Evolutionary conservation across 1,139 yeast genomes (phyloP).

Genomic region (Yamadazyma oceani): DNA sequence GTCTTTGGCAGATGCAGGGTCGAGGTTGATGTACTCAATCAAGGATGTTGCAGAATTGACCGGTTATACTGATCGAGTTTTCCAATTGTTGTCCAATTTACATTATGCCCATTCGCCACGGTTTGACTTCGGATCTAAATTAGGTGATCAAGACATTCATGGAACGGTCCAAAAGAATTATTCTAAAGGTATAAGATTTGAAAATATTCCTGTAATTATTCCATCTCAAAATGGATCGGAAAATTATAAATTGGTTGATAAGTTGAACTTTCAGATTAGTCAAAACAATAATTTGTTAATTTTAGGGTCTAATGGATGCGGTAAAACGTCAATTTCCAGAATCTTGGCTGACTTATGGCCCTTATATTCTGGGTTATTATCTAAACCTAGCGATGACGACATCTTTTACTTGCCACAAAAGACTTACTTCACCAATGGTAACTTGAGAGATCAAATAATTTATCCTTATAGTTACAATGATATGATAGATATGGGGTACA

Average conservation of each 20-base stretch:
- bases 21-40: conserved; percentile 92
- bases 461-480: conserved; percentile 81
- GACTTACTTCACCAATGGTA: conserved; percentile 76
- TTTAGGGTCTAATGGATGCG: conserved; percentile 86
- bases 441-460: conserved; percentile 82
- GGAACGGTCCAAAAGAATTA: conserved; percentile 84
- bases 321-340: conserved; percentile 85
- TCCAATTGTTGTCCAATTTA: conserved; percentile 67
- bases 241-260: conserved; percentile 52
- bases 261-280: conserved; percentile 62
- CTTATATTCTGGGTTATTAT: conserved; percentile 74
- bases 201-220: conserved; percentile 77
- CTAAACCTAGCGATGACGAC: conserved; percentile 75
- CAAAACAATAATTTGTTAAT: conserved; percentile 67
- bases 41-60: conserved; percentile 90
- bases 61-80: conserved; percentile 87
- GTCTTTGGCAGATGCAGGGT: conserved; percentile 93
- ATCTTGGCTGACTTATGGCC: conserved; percentile 93
- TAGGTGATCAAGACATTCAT: conserved; percentile 55
- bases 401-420: conserved; percentile 79
- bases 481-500: conserved; percentile 70
- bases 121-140: conserved; percentile 60
- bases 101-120: conserved; percentile 80
- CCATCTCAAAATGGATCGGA: conserved; percentile 65
- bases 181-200: conserved; percentile 72